Evolutionary conservation across 139 green algal genomes (phyloP).

Genomic region (Chlorella sp.): DNA sequence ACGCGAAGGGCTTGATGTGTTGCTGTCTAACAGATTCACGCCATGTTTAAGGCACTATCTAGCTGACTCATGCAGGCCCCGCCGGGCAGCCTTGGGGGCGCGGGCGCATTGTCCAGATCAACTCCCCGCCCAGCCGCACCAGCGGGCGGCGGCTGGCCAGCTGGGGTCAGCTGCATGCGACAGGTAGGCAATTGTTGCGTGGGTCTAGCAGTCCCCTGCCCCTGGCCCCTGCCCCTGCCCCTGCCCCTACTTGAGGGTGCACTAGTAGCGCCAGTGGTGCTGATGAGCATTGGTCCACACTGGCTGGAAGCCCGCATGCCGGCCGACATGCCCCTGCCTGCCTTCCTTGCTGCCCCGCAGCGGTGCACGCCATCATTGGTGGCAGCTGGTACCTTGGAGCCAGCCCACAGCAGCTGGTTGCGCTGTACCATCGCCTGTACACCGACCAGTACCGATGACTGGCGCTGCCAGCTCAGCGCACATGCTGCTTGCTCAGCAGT

Average conservation of each 20-base stretch:
- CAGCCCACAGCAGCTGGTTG: constrained; percentile 47
- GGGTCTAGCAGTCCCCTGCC: not conserved
- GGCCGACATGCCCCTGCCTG: not conserved
- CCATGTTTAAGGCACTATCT: not conserved
- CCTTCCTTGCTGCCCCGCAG: not conserved
- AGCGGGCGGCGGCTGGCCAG: constrained; percentile 69
- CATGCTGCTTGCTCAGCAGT: too few species aligned
- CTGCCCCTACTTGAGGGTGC: not conserved
- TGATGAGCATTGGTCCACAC: too few species aligned
- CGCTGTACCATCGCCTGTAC: constrained; percentile 67
- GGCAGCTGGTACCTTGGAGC: constrained; percentile 19
- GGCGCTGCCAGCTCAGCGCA: too few species aligned
- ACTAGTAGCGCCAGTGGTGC: too few species aligned
- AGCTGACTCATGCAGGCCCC: not conserved
- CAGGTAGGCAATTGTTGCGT: not conserved
- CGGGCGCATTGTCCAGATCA: constrained; percentile 46
- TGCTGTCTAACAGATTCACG: too few species aligned
- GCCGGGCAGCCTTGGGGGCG: not conserved
- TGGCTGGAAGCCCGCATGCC: not conserved
- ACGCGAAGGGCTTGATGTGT: too few species aligned
- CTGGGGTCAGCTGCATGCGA: constrained; percentile 60
- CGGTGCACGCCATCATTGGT: constrained; percentile 7
- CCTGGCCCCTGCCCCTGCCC: too few species aligned
- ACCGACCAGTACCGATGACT: constrained; percentile 61
- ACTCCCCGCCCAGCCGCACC: constrained; percentile 45